Percentiles rank a stretch among this genome's conserved stretches.
phyloP scores from a whole-genome alignment of 257 asterid genomes.

The Solanum sejunctum region DNA sequence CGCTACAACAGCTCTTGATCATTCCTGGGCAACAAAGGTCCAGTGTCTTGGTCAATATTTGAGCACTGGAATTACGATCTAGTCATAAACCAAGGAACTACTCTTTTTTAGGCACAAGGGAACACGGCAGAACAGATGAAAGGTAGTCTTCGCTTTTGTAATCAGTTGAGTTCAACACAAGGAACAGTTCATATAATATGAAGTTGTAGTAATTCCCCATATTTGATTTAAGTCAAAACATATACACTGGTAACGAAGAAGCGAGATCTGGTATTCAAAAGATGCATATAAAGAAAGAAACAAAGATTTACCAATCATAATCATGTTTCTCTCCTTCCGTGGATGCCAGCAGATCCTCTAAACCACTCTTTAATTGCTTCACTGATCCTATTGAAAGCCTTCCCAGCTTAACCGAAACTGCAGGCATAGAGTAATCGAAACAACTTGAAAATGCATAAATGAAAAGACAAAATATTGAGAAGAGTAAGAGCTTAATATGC shows the following conservation, averaged over 20 bases:
- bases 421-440: not conserved
- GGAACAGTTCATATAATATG: not conserved
- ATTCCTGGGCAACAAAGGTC: not conserved
- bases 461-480: not conserved
- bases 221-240: not conserved
- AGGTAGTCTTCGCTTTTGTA: not conserved
- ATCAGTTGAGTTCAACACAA: not conserved
- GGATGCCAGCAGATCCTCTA: conserved; percentile 24
- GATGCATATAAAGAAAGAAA: not conserved
- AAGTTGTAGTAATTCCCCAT: not conserved
- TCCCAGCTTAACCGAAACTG: conserved; percentile 24
- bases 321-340: conserved; percentile 37
- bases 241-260: not conserved
- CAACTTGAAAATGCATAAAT: not conserved
- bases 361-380: conserved; percentile 17
- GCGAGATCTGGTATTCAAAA: not conserved
- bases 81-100: not conserved
- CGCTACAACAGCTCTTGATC: not conserved
- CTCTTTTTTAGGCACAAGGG: not conserved
- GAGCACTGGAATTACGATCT: not conserved
- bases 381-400: conserved; percentile 29
- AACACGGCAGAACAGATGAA: not conserved
- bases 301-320: conserved; percentile 27
- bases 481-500: conserved; percentile 1
- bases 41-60: not conserved